Evolutionary conservation across 2,329 filamentous ascomycete species (phyloP), one percentile per base, ranked within the genome.

Genomic region (Arthrobotrys sinensis): DNA sequence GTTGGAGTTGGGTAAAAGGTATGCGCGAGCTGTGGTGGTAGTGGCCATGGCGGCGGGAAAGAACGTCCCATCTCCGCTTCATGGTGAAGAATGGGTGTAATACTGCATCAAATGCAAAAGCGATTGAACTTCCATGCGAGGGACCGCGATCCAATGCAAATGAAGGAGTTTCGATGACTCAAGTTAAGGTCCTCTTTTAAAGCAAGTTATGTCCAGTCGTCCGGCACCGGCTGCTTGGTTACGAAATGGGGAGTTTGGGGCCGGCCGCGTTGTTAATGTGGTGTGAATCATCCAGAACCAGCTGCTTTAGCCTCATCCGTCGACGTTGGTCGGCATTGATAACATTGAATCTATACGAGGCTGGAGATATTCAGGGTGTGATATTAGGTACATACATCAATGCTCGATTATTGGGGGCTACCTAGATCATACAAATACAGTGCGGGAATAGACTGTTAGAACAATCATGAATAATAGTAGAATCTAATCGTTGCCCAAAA

Each of bases 11-110:
- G 14, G 38, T 40, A 38, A 69, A 12, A 14, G 34, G 55, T 34
- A 63, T 16, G n/a, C 57, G 36, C 14, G 28, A n/a, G n/a, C 24
- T 28, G 24, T 28, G 24, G 24, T 28, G 24, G 24, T 4, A 2
- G 5, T 43, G 45, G 45, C 8, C 24, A 28, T 28, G 16, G n/a
- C 40, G 55, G 55, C 36, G 45, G 63, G 55, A 64, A 63, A 68
- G 53, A 32, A n/a, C 10, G 24, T 43, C 38, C 71, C 40, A 65
- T 46, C 55, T 69, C 65, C 46, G 64, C 57, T 70, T 70, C 72
- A 76, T 76, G 50, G 36, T 76, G 45, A 21, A 48, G 1, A 24
- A 24, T 36, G 11, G 11, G 28, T 52, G 40, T 52, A 63, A 28
- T 11, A 16, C 57, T 21, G 40, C 40, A 48, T 50, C 40, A 48